Conservation (phyloP, 331 rosid genomes). For the Rhamnella rubrinervis region DNA sequence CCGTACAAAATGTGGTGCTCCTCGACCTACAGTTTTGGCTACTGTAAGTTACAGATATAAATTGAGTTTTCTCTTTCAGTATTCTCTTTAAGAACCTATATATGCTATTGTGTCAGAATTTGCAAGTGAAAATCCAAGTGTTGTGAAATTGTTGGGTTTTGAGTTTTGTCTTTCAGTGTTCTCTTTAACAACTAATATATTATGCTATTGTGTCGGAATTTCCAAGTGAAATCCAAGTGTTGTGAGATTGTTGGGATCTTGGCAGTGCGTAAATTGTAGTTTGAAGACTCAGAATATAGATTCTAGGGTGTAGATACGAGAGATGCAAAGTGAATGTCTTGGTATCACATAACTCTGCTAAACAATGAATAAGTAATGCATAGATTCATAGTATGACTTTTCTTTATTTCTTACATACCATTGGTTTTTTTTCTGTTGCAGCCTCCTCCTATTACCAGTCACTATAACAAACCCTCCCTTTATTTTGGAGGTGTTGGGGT, state of each 20-base stretch:
- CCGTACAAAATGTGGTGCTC: conserved; percentile 39
- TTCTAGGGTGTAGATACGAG: too few relatives aligned
- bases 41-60: neutral
- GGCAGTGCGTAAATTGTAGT: too few relatives aligned
- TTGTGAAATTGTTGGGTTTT: neutral
- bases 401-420: too few relatives aligned
- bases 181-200: neutral
- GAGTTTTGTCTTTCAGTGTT: neutral
- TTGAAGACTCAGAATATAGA: too few relatives aligned
- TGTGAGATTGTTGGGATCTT: neutral
- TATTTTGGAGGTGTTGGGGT: conserved; percentile 39
- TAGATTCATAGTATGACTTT: too few relatives aligned
- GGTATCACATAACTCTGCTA: too few relatives aligned
- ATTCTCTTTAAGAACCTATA: neutral
- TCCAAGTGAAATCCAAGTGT: neutral
- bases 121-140: neutral
- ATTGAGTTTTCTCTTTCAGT: neutral
- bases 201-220: too few relatives aligned
- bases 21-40: conserved; percentile 29
- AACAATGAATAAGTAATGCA: neutral
- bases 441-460: conserved; percentile 42
- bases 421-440: conserved; percentile 18
- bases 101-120: neutral
- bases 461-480: conserved; percentile 35
- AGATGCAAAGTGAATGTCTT: too few relatives aligned